These are phyloP conservation scores for Aspergillus sp. DNA, from an alignment of 2,329 filamentous ascomycete genomes.

Conservation along the genomic window DNA sequence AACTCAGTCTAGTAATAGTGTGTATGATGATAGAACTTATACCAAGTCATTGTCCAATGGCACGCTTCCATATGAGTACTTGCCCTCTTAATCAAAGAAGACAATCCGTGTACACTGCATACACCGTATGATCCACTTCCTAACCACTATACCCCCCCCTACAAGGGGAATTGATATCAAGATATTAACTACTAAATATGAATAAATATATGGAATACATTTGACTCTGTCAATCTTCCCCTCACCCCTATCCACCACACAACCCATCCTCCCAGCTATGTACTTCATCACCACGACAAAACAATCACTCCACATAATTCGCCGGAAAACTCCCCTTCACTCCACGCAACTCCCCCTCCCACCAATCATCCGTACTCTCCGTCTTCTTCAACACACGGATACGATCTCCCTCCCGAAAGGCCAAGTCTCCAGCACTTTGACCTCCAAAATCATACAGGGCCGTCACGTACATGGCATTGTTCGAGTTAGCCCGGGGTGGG, in stretches of 20 bases:
- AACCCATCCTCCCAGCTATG: too few relatives aligned
- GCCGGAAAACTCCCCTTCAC: constrained; percentile 74
- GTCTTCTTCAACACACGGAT: constrained; percentile 80
- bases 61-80: not conserved
- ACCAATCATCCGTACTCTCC: constrained; percentile 80
- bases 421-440: constrained; percentile 68
- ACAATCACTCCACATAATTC: constrained; percentile 67
- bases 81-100: too few relatives aligned
- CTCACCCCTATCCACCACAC: too few relatives aligned
- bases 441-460: constrained; percentile 76
- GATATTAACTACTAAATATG: too few relatives aligned
- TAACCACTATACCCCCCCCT: too few relatives aligned
- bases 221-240: too few relatives aligned
- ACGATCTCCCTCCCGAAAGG: constrained; percentile 73
- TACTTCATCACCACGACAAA: not conserved
- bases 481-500: constrained; percentile 59
- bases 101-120: too few relatives aligned
- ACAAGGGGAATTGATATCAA: too few relatives aligned
- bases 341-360: constrained; percentile 75
- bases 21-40: not conserved
- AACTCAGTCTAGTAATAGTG: not conserved
- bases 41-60: not conserved
- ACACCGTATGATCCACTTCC: too few relatives aligned
- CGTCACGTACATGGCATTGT: constrained; percentile 60
- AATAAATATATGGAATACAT: too few relatives aligned